Conservation (phyloP, 306 rosid species). For the Cyclanthera cordifolia region DNA sequence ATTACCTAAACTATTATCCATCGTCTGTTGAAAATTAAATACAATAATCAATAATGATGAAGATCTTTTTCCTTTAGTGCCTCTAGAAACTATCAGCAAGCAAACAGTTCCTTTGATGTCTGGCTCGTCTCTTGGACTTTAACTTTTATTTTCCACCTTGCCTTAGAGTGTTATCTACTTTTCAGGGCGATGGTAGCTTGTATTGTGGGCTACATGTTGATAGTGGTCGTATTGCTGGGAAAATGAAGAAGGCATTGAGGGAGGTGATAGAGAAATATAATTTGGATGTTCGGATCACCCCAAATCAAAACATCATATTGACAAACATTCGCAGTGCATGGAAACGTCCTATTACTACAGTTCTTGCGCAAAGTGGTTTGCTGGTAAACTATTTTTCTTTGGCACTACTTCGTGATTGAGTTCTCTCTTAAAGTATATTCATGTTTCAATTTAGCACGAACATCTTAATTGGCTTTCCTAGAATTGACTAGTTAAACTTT, state of each 20-base stretch:
- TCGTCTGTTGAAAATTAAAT: not conserved
- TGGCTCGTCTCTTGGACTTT: not conserved
- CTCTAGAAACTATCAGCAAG: not conserved
- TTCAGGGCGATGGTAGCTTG: slow-evolving; percentile 78
- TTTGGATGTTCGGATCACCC: slow-evolving; percentile 74
- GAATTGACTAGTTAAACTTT: not conserved
- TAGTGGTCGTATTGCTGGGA: slow-evolving; percentile 77
- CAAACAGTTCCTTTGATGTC: not conserved
- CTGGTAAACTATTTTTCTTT: slow-evolving; percentile 51
- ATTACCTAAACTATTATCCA: not conserved
- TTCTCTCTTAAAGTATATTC: not conserved
- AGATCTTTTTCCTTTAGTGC: not conserved
- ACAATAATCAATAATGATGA: not conserved
- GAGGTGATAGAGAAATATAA: slow-evolving; percentile 85
- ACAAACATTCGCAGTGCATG: slow-evolving; percentile 68
- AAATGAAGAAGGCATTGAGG: slow-evolving; percentile 69
- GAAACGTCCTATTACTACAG: slow-evolving; percentile 85
- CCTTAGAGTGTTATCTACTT: slow-evolving; percentile 6
- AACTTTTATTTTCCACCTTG: not conserved
- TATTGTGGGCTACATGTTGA: slow-evolving; percentile 89
- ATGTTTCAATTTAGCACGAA: not conserved
- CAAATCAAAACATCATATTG: slow-evolving; percentile 84
- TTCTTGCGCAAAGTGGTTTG: slow-evolving; percentile 86
- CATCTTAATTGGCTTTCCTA: not conserved
- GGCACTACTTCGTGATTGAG: not conserved